phyloP scores from a whole-genome alignment of 352 stramenopile genomes.

The Phytophthora cryptogea region DNA sequence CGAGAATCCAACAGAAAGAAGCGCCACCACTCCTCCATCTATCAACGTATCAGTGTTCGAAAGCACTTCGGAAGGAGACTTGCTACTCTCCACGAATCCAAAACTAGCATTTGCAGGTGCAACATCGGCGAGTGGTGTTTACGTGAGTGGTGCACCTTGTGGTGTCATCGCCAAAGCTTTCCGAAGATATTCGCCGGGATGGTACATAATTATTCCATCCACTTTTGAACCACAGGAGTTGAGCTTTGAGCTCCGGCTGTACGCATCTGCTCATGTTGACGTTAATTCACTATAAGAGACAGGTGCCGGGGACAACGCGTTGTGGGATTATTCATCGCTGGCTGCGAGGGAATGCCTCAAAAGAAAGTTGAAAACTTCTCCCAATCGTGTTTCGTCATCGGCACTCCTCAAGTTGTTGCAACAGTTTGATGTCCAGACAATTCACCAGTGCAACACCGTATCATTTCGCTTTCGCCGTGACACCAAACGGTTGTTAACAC shows the following conservation, averaged over 20 bases:
- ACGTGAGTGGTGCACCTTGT: constrained; percentile 55
- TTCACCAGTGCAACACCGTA: too few species aligned
- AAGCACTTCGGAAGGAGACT: constrained; percentile 54
- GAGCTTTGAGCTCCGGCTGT: constrained; percentile 64
- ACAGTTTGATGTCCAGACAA: not conserved
- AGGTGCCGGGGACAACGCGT: constrained; percentile 2
- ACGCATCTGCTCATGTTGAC: constrained; percentile 45
- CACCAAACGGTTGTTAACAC: too few species aligned
- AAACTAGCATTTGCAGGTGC: constrained; percentile 54
- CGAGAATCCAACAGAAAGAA: constrained; percentile 17
- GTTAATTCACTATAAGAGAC: constrained; percentile 40
- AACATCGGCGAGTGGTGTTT: constrained; percentile 61
- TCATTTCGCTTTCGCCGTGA: too few species aligned
- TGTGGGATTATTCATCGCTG: constrained; percentile 1
- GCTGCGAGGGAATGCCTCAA: not conserved
- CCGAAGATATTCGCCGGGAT: constrained; percentile 47
- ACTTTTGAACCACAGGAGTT: constrained; percentile 71
- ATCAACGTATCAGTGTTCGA: constrained; percentile 80
- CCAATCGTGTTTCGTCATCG: constrained; percentile 11
- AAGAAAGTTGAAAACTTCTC: not conserved
- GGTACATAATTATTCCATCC: constrained; percentile 77
- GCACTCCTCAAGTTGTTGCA: not conserved
- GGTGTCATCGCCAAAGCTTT: constrained; percentile 52
- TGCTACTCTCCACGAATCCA: constrained; percentile 68
- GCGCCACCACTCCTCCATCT: constrained; percentile 29